These are phyloP conservation scores for Sphaerulina musiva DNA, from an alignment of 2,329 filamentous ascomycete species.

Conservation along the genomic window DNA sequence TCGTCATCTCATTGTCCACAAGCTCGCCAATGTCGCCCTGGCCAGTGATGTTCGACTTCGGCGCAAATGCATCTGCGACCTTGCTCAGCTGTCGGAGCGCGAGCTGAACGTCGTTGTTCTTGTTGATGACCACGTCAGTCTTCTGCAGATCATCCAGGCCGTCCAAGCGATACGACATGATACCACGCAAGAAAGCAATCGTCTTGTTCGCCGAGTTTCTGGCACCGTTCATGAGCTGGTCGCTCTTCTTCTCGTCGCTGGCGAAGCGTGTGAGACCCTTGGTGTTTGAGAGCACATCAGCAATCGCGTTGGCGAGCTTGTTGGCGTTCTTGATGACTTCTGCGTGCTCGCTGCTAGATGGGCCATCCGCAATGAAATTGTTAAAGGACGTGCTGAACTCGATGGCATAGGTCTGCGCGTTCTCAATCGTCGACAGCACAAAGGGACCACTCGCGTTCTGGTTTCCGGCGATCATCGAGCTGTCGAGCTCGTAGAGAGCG, in stretches of 20 bases:
- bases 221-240: conserved; percentile 74
- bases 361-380: conserved; percentile 95
- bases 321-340: conserved; percentile 92
- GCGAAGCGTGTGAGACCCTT: conserved; percentile 91
- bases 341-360: conserved; percentile 70
- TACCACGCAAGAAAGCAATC: conserved; percentile 87
- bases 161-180: conserved; percentile 90
- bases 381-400: conserved; percentile 98
- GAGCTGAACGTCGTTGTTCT: conserved; percentile 92
- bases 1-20: conserved; percentile 84
- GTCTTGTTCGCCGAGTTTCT: conserved; percentile 79
- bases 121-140: conserved; percentile 95
- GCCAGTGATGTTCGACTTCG: conserved; percentile 74
- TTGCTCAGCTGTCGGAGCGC: conserved; percentile 91
- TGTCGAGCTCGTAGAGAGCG: conserved; percentile 93
- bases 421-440: conserved; percentile 93
- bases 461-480: conserved; percentile 96
- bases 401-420: conserved; percentile 86
- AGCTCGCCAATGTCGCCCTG: conserved; percentile 85
- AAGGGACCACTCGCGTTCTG: conserved; percentile 94
- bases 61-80: conserved; percentile 83
- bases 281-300: conserved; percentile 91
- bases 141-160: conserved; percentile 85
- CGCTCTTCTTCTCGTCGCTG: conserved; percentile 89
- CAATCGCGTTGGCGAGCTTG: conserved; percentile 80